A percentile compares a stretch with the other conserved stretches of the same genome.
phyloP scores from a whole-genome alignment of 2,329 filamentous ascomycete species.

The Cadophora luteo-olivacea region DNA sequence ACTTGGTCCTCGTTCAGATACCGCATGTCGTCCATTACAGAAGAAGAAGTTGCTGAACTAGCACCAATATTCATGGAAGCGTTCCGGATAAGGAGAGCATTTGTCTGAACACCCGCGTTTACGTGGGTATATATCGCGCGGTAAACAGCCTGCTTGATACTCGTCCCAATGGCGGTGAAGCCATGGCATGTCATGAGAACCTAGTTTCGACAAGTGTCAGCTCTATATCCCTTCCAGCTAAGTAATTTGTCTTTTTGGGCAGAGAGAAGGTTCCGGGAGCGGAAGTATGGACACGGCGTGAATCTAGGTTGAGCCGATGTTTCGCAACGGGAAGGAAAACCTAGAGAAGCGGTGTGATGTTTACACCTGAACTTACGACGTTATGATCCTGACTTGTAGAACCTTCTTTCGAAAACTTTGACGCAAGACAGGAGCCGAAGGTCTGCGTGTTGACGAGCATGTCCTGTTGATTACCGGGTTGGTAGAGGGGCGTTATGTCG shows the following conservation, averaged over 20 bases:
- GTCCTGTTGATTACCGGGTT: constrained; percentile 43
- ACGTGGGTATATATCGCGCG: constrained; percentile 52
- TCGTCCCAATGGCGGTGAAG: constrained; percentile 48
- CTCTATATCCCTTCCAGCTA: too few relatives aligned
- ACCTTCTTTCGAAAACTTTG: constrained; percentile 39
- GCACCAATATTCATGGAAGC: constrained; percentile 8
- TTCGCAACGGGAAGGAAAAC: background rate
- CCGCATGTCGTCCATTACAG: constrained; percentile 15
- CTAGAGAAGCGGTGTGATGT: background rate
- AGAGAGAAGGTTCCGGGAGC: background rate
- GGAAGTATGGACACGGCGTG: too few relatives aligned
- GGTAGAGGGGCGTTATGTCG: constrained; percentile 44
- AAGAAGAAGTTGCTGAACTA: background rate
- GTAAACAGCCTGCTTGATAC: constrained; percentile 50
- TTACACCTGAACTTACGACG: background rate
- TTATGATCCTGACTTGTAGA: constrained; percentile 16
- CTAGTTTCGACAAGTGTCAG: constrained; percentile 41
- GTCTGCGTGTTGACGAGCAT: constrained; percentile 47
- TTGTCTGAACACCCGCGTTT: constrained; percentile 51
- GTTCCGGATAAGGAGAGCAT: constrained; percentile 43
- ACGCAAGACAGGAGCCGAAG: constrained; percentile 47
- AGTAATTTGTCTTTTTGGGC: constrained; percentile 24
- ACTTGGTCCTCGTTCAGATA: constrained; percentile 37
- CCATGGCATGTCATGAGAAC: constrained; percentile 55
- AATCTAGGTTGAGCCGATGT: background rate